Evolutionary conservation across 2,329 filamentous ascomycete genomes (phyloP), one percentile per base, ranked within the genome.

Genomic region (Capronia coronata): DNA sequence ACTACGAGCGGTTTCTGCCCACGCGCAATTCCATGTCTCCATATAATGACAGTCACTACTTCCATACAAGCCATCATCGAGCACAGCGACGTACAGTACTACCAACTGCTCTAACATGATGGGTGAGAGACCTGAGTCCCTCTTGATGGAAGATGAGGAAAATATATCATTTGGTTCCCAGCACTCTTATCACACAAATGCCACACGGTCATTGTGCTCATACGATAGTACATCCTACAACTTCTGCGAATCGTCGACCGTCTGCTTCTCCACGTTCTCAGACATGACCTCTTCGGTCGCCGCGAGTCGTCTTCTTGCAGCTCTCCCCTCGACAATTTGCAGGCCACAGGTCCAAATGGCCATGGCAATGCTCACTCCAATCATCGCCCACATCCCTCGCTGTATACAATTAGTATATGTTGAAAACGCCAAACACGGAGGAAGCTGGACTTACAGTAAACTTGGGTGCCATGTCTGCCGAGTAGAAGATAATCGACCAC

Each of bases 371-470:
- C 74, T 80, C 6, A 74, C 73, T 1, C 73, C 81, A 61, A 86
- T 83, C 83, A 86, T 86, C 2, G 82, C 82, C 75, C 78, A 85
- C 82, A 85, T 84, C n/a, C 83, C 82, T 50, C 74, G 73, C 73
- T 81, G 52, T 21, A 30, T 11, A 34, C 6, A 19, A 43, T 58
- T 46, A 61, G 55, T 43, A 34, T 19, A 35, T 38, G 44, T 30
- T 39, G 4, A n/a, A 16, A 32, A 16, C 3, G 11, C n/a, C 1
- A 8, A 29, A 22, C 22, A 35, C 43, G 29, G 29, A 32, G 7
- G 46, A 46, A n/a, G n/a, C 43, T 11, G 49, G 52, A 68, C 76
- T 71, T 63, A 79, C 77, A 32, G 65, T 79, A 53, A 86, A 86
- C 69, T 76, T 87, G 83, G 55, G 55, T 14, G 42, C 55, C 23